phyloP scores from a whole-genome alignment of 352 stramenopile species.

The Globisporangium nodosum region DNA sequence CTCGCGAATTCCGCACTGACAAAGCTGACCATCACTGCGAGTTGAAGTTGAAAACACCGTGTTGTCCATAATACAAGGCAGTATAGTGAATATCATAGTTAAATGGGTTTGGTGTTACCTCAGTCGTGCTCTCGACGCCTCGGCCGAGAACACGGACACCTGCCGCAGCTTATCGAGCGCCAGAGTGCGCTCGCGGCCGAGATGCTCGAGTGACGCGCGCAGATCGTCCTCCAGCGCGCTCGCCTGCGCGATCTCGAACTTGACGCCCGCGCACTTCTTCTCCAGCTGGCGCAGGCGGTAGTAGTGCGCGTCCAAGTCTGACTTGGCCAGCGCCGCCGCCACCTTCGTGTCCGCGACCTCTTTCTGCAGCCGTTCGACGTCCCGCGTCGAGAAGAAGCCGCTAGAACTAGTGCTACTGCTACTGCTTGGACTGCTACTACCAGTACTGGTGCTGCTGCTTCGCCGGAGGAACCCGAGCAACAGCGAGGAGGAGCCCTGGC shows the following conservation, averaged over 20 bases:
- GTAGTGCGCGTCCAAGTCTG: slow-evolving; percentile 52
- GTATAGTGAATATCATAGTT: not conserved
- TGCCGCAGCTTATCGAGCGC: slow-evolving; percentile 54
- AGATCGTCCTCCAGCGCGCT: slow-evolving; percentile 62
- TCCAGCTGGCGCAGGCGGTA: slow-evolving; percentile 54
- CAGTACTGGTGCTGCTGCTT: slow-evolving; percentile 10
- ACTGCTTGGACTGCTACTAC: not conserved
- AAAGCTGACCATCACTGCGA: not conserved
- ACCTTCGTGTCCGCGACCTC: slow-evolving; percentile 68
- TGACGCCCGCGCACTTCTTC: slow-evolving; percentile 49
- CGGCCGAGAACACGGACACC: slow-evolving; percentile 46
- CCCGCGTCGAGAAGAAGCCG: slow-evolving; percentile 32
- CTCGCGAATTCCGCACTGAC: not conserved
- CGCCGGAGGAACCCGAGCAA: slow-evolving; percentile 15
- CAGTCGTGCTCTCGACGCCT: slow-evolving; percentile 3
- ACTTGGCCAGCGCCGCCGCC: slow-evolving; percentile 44
- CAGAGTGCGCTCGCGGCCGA: slow-evolving; percentile 32
- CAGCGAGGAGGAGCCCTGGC: slow-evolving; percentile 18
- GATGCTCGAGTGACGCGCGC: slow-evolving; percentile 42
- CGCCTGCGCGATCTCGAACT: slow-evolving; percentile 60
- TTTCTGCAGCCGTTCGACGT: slow-evolving; percentile 55
- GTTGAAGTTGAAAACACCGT: not conserved
- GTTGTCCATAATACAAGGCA: not conserved
- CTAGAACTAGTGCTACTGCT: not conserved
- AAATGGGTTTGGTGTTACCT: not conserved